phyloP scores from a whole-genome alignment of 2,329 filamentous ascomycete species.

The Beauveria varroae region DNA sequence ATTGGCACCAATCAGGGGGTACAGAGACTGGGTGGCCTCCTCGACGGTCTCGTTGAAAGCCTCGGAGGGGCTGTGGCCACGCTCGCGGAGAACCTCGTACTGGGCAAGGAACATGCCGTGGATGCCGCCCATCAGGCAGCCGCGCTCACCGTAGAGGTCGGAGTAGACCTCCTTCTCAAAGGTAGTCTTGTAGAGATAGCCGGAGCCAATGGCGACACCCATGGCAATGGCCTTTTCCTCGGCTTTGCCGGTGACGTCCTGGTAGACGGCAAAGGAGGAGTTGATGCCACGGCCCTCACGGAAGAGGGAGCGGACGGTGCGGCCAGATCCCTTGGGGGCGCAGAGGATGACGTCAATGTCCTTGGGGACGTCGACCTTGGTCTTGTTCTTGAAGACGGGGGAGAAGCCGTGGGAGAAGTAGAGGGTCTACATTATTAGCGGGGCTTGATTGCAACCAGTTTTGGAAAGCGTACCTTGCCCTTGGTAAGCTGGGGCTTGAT shows the following conservation, averaged over 20 bases:
- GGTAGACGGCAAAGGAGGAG: slow-evolving; percentile 96
- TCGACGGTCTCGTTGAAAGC: slow-evolving; percentile 99
- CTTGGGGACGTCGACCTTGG: slow-evolving; percentile 92
- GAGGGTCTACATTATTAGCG: slow-evolving; percentile 59
- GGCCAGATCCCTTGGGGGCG: slow-evolving; percentile 97
- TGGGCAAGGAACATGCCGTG: slow-evolving; percentile 99
- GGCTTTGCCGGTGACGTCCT: slow-evolving; percentile 96
- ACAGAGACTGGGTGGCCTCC: slow-evolving; percentile 96
- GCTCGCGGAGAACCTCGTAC: slow-evolving; percentile 99
- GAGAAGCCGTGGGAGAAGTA: slow-evolving; percentile 99
- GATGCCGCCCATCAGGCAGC: slow-evolving; percentile 99
- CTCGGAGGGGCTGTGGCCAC: slow-evolving; percentile 93
- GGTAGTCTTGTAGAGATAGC: slow-evolving; percentile 99
- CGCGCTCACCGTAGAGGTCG: slow-evolving; percentile 98
- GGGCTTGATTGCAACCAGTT: not conserved
- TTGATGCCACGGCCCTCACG: slow-evolving; percentile 99
- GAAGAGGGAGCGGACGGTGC: slow-evolving; percentile 98
- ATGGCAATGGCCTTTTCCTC: slow-evolving; percentile 97
- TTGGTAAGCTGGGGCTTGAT: slow-evolving; percentile 98
- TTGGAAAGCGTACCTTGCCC: slow-evolving; percentile 66
- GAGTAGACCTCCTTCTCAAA: slow-evolving; percentile 99
- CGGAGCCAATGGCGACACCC: slow-evolving; percentile 92
- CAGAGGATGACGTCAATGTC: slow-evolving; percentile 99
- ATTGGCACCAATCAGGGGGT: slow-evolving; percentile 93
- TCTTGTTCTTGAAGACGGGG: slow-evolving; percentile 98